Conservation (phyloP, 495 filamentous ascomycete species). For the Schizothecium vesticola region DNA sequence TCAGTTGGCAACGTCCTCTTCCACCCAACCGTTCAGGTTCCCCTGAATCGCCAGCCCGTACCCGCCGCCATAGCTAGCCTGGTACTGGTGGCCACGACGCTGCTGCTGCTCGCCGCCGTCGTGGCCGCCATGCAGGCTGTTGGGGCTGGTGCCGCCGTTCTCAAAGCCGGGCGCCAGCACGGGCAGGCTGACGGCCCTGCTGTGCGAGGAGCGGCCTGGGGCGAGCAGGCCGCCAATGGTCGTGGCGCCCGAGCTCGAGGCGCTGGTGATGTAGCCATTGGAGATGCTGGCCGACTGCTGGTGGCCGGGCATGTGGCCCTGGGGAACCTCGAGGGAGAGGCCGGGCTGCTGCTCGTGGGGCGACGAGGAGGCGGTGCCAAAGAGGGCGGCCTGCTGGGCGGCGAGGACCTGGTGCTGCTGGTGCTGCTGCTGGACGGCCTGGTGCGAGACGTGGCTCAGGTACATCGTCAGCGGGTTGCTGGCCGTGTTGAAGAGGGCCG, state of each 20-base stretch:
- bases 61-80: constrained; percentile 48
- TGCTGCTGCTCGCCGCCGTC: constrained; percentile 37
- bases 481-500: constrained; percentile 68
- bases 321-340: constrained; percentile 50
- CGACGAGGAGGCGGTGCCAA: constrained; percentile 52
- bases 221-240: constrained; percentile 71
- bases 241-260: constrained; percentile 52
- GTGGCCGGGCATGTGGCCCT: constrained; percentile 50
- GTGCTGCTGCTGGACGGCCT: constrained; percentile 71
- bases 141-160: constrained; percentile 45
- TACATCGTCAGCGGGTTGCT: constrained; percentile 96
- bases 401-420: constrained; percentile 58
- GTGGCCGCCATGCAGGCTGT: constrained; percentile 37
- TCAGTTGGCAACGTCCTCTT: constrained; percentile 51
- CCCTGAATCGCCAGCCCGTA: constrained; percentile 49
- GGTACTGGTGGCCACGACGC: constrained; percentile 52
- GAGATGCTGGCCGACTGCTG: constrained; percentile 58
- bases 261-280: constrained; percentile 50
- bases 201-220: constrained; percentile 71
- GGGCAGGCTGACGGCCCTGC: constrained; percentile 78
- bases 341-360: constrained; percentile 37
- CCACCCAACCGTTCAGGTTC: constrained; percentile 50
- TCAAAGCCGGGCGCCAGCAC: constrained; percentile 51
- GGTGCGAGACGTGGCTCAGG: constrained; percentile 75
- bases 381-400: constrained; percentile 56